Evolutionary conservation across 495 filamentous ascomycete species (phyloP).

Genomic region (Hyphodiscus hymeniophilus): DNA sequence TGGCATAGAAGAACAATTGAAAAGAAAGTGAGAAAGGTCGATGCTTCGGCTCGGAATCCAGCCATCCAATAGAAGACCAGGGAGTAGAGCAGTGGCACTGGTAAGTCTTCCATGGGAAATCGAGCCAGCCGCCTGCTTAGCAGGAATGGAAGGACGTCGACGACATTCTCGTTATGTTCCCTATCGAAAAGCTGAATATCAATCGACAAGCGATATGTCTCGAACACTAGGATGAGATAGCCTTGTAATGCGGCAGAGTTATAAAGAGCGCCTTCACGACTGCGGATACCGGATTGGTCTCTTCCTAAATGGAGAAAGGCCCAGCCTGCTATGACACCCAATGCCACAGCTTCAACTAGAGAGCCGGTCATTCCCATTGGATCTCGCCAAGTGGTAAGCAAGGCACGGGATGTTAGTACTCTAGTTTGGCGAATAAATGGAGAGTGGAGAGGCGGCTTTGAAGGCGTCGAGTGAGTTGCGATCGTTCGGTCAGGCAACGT

Average conservation of each 20-base stretch:
- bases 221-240: constrained; percentile 65
- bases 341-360: constrained; percentile 52
- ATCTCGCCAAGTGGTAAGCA: constrained; percentile 59
- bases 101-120: constrained; percentile 57
- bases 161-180: constrained; percentile 61
- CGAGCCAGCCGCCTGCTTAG: constrained; percentile 57
- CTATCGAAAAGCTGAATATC: constrained; percentile 70
- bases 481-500: not conserved
- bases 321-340: constrained; percentile 62
- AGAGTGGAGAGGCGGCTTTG: constrained; percentile 17
- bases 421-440: constrained; percentile 50
- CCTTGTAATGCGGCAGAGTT: constrained; percentile 58
- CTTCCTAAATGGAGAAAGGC: constrained; percentile 56
- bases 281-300: constrained; percentile 54
- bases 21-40: constrained; percentile 63
- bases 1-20: constrained; percentile 53
- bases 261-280: constrained; percentile 60
- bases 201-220: constrained; percentile 59
- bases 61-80: constrained; percentile 70
- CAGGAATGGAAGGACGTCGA: constrained; percentile 56
- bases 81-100: constrained; percentile 57
- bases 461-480: not conserved
- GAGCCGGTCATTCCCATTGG: constrained; percentile 63
- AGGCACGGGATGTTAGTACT: constrained; percentile 56
- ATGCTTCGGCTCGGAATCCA: constrained; percentile 51